Evolutionary conservation across 2,329 filamentous ascomycete species (phyloP), one percentile per base, ranked within the genome.

Genomic region (Alternaria conjuncta): DNA sequence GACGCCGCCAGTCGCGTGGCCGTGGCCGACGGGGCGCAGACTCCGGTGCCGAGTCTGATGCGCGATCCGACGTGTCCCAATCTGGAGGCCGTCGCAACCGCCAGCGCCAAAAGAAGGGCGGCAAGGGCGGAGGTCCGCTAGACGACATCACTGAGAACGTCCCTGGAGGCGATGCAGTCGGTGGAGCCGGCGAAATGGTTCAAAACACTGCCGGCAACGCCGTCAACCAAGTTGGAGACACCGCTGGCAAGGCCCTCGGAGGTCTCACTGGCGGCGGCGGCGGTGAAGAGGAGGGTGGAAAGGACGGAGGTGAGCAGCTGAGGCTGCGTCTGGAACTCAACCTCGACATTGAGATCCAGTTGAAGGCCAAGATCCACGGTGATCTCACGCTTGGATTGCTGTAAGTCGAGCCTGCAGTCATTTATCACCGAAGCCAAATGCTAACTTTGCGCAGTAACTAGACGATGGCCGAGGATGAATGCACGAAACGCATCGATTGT

Each of bases 361-460:
- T 89, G 50, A 89, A 89, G 81, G 87, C 87, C n/a, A 88, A 87
- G 78, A 89, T 89, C 69, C 86, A 88, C 67, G 87, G 87, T 79
- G 87, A 89, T 71, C 79, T 89, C 63, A 89, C 87, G n/a, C 74
- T 89, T 57, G 86, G 84, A 74, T 71, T 86, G 70, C 80, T 86
- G 82, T 83, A 81, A 77, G 81, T 81, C 43, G 43, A 44, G 5
- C 20, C 9, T 26, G 28, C 8, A 21, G 5, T 3, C 23, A 9
- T 5, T 5, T 0, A 21, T 32, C 15, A 15, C 26, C 13, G n/a
- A 55, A 43, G 20, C 21, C 5, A 9, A 15, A 32, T 36, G 63
- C 74, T 77, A 51, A 78, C 63, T 44, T 26, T 32, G 3, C n/a
- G 18, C 59, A 79, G 77, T 36, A 79, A 79, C 69, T 79, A 65